A percentile compares a stretch with the other conserved stretches of the same genome.
Evolutionary conservation across 1,284 basidiomycete species (phyloP).

Genomic region (Sphaerobolus stellatus): DNA sequence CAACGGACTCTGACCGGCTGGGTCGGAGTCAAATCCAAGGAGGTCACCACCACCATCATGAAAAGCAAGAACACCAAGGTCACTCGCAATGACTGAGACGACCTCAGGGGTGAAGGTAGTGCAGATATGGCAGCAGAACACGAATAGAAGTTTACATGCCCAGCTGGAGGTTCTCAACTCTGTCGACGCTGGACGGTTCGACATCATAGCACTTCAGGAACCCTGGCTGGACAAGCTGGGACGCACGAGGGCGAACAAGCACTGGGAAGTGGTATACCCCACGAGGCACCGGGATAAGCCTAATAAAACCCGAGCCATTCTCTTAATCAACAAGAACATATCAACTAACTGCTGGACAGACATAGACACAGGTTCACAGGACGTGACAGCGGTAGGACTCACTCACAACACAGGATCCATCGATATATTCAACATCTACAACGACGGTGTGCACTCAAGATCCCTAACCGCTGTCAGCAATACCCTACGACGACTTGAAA

Average conservation of each 20-base stretch:
- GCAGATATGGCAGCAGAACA: neutral
- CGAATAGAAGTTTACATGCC: neutral
- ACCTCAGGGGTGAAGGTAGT: neutral
- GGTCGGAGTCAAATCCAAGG: neutral
- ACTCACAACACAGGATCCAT: neutral
- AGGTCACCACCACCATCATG: neutral
- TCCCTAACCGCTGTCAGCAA: neutral
- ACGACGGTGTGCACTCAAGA: neutral
- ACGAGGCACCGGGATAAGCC: neutral
- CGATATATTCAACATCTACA: neutral
- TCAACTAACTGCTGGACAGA: too few relatives aligned
- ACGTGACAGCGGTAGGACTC: neutral
- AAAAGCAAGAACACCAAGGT: neutral
- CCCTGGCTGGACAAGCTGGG: neutral
- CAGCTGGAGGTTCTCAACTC: neutral
- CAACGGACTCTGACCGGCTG: neutral
- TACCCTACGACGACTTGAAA: neutral
- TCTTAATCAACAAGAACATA: neutral
- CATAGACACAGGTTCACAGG: neutral
- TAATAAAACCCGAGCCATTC: neutral
- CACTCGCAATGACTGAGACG: neutral
- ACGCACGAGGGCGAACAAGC: neutral
- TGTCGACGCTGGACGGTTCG: neutral
- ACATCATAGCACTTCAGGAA: neutral
- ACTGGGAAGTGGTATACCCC: neutral